Base-by-base conservation (phyloP, 2,329 filamentous ascomycete genomes). In the Cercospora janseana region DNA sequence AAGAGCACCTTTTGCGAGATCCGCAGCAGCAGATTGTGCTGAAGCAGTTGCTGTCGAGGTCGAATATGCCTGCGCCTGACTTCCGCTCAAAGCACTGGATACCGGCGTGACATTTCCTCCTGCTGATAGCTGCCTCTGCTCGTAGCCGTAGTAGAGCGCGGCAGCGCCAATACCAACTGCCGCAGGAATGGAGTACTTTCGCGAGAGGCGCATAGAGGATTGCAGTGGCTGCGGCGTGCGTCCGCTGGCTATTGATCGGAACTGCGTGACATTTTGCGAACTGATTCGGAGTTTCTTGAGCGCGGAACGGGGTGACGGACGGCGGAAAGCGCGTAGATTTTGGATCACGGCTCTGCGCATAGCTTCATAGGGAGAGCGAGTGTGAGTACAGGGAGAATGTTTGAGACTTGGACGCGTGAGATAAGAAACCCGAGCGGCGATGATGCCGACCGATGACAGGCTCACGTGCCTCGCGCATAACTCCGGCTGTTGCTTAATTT, bases 341-440 rank as follows among this genome's bases (percentile, higher is more conserved):
- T 81, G 80, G 58, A 83, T 72, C 61, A 81, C 80, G 71, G 80
- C 85, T 73, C 84, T 85, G 81, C 85, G 85, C 87, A 91, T 91
- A 74, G 75, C 75, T 27, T 29, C 46, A 46, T 46, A 23, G 44
- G 23, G 24, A 20, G 44, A 15, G 27, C 26, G 31, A 23, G 15
- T 15, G 31, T 4, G 43, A 20, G 37, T 37, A 23, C 27, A 23
- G 16, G 26, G 12, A 21, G 3, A 20, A 20, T 20, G 41, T 6
- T 43, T 16, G 40, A 20, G 7, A 4, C 13, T 9, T 9, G 24
- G 16, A 18, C 4, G 16, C 15, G 32, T 16, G 27, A 10, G 16
- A 35, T 16, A 21, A n/a, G 31, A 31, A 6, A 35, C 20, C 8
- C 23, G n/a, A n/a, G 31, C 16, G 6, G 43, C 23, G 35, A 40